These are phyloP conservation scores for Oenanthe javanica DNA, from an alignment of 140 eudicot species.

Conservation along the genomic window DNA sequence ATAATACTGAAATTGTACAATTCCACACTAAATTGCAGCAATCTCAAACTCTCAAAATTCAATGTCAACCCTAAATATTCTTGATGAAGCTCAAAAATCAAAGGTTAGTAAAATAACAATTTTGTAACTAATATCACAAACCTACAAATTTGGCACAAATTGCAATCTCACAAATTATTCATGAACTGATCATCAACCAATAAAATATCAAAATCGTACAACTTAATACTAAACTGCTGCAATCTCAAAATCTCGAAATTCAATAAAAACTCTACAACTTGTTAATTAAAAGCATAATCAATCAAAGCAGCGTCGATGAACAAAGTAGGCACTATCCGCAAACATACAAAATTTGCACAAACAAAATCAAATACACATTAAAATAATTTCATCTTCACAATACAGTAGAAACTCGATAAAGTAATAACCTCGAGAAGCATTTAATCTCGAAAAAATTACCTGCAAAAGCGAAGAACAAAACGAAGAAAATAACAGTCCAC, in stretches of 20 bases:
- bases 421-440: background rate
- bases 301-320: background rate
- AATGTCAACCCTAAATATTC: background rate
- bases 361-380: background rate
- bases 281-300: no score
- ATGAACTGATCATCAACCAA: background rate
- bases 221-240: background rate
- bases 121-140: background rate
- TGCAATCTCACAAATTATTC: background rate
- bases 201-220: background rate
- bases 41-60: background rate
- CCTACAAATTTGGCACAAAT: background rate
- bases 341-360: background rate
- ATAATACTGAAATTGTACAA: background rate
- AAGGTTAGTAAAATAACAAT: background rate
- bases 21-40: background rate
- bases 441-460: constrained; percentile 31
- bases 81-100: background rate
- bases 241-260: background rate
- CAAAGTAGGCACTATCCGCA: background rate
- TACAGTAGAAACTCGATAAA: background rate
- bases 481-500: constrained; percentile 66
- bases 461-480: constrained; percentile 50
- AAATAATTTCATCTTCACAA: background rate
- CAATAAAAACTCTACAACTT: no score